Evolutionary conservation across 768 basidiomycete genomes (phyloP).

Genomic region (Rhodotorula graminis): DNA sequence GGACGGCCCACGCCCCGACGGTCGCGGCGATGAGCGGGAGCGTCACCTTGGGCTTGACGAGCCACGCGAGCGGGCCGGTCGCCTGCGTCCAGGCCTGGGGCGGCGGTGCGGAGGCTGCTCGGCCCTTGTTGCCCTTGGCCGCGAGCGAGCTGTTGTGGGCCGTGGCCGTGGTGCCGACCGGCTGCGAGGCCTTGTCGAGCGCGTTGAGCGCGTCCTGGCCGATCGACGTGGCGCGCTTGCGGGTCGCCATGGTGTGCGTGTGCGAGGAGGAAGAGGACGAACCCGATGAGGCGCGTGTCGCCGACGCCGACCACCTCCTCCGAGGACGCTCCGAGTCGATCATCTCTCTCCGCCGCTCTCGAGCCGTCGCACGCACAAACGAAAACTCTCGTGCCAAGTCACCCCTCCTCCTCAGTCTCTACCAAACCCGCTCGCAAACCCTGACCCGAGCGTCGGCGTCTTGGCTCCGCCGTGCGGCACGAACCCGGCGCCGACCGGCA

Average conservation of each 20-base stretch:
- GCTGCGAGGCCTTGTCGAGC: constrained; percentile 1
- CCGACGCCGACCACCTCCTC: no score
- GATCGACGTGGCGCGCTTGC: not conserved
- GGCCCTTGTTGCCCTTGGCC: no score
- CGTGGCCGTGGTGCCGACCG: not conserved
- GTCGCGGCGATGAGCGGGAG: constrained; percentile 64
- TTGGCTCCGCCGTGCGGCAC: constrained; percentile 1
- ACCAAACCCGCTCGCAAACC: constrained; percentile 2
- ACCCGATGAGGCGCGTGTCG: not conserved
- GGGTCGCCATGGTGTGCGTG: not conserved
- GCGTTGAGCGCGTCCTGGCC: not conserved
- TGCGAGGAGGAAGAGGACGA: not conserved
- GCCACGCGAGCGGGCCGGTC: constrained; percentile 29
- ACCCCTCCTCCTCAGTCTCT: no score
- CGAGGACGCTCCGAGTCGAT: no score
- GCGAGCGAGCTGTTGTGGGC: not conserved
- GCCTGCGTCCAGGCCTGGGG: constrained; percentile 10
- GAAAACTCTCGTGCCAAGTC: no score
- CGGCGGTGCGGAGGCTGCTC: no score
- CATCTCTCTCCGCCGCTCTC: not conserved
- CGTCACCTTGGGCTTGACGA: constrained; percentile 47
- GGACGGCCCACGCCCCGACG: constrained; percentile 60
- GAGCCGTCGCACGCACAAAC: not conserved
- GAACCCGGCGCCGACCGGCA: constrained; percentile 12
- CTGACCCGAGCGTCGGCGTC: not conserved